Evolutionary conservation across 2,329 filamentous ascomycete species (phyloP), one percentile per base, ranked within the genome.

Genomic region (Calonectria pseudoturangicola): DNA sequence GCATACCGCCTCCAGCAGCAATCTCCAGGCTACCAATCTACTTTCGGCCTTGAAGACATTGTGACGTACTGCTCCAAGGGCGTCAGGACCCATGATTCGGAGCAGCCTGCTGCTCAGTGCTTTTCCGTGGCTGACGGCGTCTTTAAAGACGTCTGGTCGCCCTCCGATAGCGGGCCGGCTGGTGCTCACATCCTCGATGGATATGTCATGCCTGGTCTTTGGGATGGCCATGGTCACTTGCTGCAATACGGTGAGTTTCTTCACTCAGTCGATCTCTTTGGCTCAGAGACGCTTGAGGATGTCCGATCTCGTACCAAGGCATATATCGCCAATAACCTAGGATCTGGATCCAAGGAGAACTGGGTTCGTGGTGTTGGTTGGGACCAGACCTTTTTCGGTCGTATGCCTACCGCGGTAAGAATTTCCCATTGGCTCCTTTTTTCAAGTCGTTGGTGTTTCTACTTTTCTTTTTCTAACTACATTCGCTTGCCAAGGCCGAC

Each of bases 201-300:
- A 0, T 87, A 90, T 75, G 92, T 89, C 2, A 89, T 93, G 30
- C 93, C 93, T 0, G 92, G 92, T 0, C 85, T 94, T 2, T 94
- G 92, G 89, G 93, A 94, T 75, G 92, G 92, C 0, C 93, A 94
- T 80, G 93, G 91, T 0, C 93, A 94, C 79, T 83, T 94, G 60
- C 80, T 92, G 21, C 88, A 89, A 76, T 93, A 92, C 80, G 93
- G 91, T 64, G 92, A 94, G 82, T 92, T 92, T 77, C 83, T 94
- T 45, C 89, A 92, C 77, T 92, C 91, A 5, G 92, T 92, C 0
- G 88, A 92, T 76, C 83, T 94, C 3, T 93, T 93, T 76, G 92
- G 90, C 0, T 85, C 89, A 0, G 73, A 83, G n/a, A 89, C 88
- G 6, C 85, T 92, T 73, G 85, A 86, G 0, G 89, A 93, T 33